Conservation (phyloP, 1,284 basidiomycete genomes). For the Boletellus dicymbophilus region DNA sequence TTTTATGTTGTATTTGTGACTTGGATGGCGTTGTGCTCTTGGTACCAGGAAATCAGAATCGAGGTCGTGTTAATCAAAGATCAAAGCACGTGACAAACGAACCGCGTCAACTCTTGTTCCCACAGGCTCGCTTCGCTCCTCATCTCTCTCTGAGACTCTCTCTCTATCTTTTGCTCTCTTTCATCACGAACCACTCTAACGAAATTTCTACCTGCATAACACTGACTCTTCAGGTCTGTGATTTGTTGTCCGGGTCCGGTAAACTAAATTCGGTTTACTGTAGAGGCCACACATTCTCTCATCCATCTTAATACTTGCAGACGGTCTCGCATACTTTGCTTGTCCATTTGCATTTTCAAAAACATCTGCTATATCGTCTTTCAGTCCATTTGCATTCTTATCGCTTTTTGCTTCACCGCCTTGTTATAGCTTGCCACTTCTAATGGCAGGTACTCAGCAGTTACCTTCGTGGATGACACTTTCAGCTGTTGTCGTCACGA, state of each 20-base stretch:
- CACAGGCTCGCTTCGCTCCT: slow-evolving; percentile 14
- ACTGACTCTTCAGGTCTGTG: slow-evolving; percentile 17
- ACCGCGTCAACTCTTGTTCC: slow-evolving; percentile 28
- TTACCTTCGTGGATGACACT: slow-evolving; percentile 68
- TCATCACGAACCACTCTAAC: slow-evolving; percentile 19
- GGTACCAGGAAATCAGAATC: too few species aligned
- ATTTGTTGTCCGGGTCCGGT: neutral
- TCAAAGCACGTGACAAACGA: slow-evolving; percentile 36
- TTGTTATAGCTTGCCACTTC: slow-evolving; percentile 9
- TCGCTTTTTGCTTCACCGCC: slow-evolving; percentile 1
- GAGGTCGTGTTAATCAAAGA: slow-evolving; percentile 8
- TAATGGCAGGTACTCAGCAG: slow-evolving; percentile 53
- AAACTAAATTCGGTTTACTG: neutral
- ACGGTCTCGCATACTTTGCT: neutral
- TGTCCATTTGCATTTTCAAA: slow-evolving; percentile 3
- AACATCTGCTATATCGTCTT: slow-evolving; percentile 1
- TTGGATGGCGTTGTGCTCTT: too few species aligned
- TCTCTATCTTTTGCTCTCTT: slow-evolving; percentile 4
- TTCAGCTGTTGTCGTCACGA: slow-evolving; percentile 48
- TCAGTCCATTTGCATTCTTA: slow-evolving; percentile 6
- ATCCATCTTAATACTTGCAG: slow-evolving; percentile 6
- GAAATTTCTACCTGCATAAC: slow-evolving; percentile 5
- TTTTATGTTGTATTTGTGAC: neutral
- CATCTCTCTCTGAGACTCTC: slow-evolving; percentile 15
- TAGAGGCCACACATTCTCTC: slow-evolving; percentile 29